Percentiles rank a stretch among this genome's conserved stretches.
Conservation (phyloP, 148 eudicot genomes). For the Pharnaceum exiguum region DNA sequence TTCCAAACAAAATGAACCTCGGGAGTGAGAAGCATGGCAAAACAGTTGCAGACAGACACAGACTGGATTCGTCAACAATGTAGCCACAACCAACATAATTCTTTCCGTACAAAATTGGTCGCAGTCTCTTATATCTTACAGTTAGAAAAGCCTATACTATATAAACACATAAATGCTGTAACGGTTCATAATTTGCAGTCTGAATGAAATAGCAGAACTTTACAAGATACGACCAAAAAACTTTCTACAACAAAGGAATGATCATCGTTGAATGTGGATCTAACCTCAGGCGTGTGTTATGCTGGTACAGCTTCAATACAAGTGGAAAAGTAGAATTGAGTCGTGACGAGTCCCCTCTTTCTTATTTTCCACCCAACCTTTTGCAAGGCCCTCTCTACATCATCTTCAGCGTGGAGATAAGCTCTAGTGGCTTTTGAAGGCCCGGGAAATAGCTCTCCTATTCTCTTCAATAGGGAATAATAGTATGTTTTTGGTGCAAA, state of each 20-base stretch:
- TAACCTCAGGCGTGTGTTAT: slow-evolving; percentile 34
- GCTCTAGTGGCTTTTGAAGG: slow-evolving; percentile 98
- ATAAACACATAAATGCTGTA: slow-evolving; percentile 14
- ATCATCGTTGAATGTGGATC: slow-evolving; percentile 14
- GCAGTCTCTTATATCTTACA: not conserved
- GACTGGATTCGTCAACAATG: not conserved
- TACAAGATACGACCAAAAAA: slow-evolving; percentile 15
- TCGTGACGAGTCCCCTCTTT: slow-evolving; percentile 69
- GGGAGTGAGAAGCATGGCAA: not conserved
- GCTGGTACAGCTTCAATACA: slow-evolving; percentile 85
- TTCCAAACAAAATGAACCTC: not conserved
- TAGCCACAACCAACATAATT: slow-evolving; percentile 9
- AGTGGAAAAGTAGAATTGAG: slow-evolving; percentile 85
- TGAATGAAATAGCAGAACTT: slow-evolving; percentile 21
- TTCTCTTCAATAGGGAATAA: slow-evolving; percentile 72
- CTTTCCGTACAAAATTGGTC: slow-evolving; percentile 9
- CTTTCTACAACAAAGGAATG: slow-evolving; percentile 18
- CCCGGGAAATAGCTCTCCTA: slow-evolving; percentile 94
- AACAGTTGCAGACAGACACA: not conserved
- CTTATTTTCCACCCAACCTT: slow-evolving; percentile 91
- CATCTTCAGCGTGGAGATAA: slow-evolving; percentile 90
- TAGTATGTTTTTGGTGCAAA: slow-evolving; percentile 95
- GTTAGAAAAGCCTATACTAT: slow-evolving; percentile 6
- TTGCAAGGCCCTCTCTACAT: slow-evolving; percentile 72
- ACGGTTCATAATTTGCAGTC: slow-evolving; percentile 11